Conservation (phyloP, 768 basidiomycete genomes). For the Pleurotus platypus region DNA sequence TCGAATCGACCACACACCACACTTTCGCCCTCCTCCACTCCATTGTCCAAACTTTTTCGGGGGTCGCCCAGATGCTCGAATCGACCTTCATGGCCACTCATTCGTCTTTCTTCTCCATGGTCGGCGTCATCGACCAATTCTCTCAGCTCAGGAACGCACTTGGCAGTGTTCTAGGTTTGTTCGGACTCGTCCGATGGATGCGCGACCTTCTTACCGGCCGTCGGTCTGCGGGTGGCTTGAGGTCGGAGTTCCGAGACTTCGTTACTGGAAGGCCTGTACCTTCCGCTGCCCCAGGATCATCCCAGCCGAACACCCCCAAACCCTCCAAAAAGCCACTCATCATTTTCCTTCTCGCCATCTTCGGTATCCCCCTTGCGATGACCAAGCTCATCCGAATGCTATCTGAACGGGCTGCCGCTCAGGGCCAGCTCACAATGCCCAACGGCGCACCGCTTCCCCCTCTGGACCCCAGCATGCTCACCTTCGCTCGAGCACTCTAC, state of each 20-base stretch:
- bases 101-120: conserved; percentile 94
- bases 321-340: conserved; percentile 87
- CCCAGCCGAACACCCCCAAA: conserved; percentile 40
- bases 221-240: conserved; percentile 30
- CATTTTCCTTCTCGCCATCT: conserved; percentile 88
- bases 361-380: conserved; percentile 95
- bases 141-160: conserved; percentile 87
- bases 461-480: conserved; percentile 74
- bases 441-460: conserved; percentile 41
- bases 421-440: conserved; percentile 29
- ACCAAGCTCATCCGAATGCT: conserved; percentile 80
- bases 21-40: conserved; percentile 93
- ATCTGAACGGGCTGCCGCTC: conserved; percentile 51
- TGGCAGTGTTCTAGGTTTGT: conserved; percentile 89
- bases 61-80: conserved; percentile 96
- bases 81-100: conserved; percentile 97
- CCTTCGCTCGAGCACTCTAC: conserved; percentile 82
- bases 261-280: conserved; percentile 55
- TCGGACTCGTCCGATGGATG: conserved; percentile 87
- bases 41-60: conserved; percentile 92
- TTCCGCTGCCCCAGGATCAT: conserved; percentile 35
- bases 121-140: conserved; percentile 94
- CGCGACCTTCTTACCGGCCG: conserved; percentile 54
- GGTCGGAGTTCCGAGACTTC: conserved; percentile 74
- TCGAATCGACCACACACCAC: conserved; percentile 85